Base-by-base conservation (phyloP, 108 stramenopile species). In the Fragilaria radians region DNA sequence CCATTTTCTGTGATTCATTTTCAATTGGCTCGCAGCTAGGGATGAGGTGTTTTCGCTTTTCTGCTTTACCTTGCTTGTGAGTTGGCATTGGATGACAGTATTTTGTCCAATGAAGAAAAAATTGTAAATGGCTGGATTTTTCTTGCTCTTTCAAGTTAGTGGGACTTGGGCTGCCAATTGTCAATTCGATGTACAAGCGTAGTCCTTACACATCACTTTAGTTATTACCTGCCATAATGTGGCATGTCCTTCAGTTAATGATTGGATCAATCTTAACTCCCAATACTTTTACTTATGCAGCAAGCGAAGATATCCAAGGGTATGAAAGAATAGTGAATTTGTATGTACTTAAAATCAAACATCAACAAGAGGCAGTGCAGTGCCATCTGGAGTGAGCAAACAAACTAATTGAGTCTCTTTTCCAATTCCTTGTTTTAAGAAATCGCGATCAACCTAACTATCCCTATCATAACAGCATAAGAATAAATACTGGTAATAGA, bases 131-230 rank as follows among this genome's bases (percentile, higher is more conserved):
- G 76, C 79, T 70, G 86, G 80, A n/a, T 67, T 88, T 18, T 84
- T 76, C 78, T 0, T 79, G 76, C 48, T 75, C 81, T n/a, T 75
- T 80, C 55, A 88, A 88, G 55, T 84, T 81, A 23, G 71, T 89
- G 23, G 73, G 81, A 9, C 61, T 89, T 76, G 87, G 87, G 5
- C 66, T 89, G 19, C 83, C 87, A 7, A 49, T 89, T 28, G 85
- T 89, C 31, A 74, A 67, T 54, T 76, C 83, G 21, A 62, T 89
- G 26, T 89, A 81, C 54, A 76, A 74, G 48, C 66, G 54, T n/a
- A 63, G 66, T 53, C 57, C 70, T 9, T 46, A 68, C 17, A 54
- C 74, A n/a, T 81, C 76, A 1, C 27, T 77, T 36, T 89, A 89
- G 45, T 76, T 76, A 17, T 59, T 89, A 17, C 87, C 87, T 23